Evolutionary conservation across 169 alveolate species (phyloP), one percentile per base, ranked within the genome.

Genomic region (Eimeria falciformis): DNA sequence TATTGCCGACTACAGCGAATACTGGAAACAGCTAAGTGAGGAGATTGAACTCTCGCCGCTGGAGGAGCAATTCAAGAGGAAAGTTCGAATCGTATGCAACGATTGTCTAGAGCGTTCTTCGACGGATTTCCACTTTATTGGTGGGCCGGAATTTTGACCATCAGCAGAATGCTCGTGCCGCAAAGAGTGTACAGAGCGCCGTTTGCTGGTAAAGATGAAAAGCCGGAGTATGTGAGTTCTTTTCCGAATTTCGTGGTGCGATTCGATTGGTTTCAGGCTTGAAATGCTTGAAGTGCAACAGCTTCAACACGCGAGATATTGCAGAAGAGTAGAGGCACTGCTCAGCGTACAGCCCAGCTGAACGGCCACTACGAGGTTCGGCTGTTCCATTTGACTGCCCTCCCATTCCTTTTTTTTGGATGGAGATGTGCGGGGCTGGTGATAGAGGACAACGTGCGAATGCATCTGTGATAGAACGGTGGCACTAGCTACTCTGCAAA

Each of bases 11-110:
- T 71, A 87, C 65, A 58, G 68, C 23, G 58, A 7, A 6, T n/a
- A 71, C n/a, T 87, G 92, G 92, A 27, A 53, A 45, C 85, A 73
- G 68, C 66, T 87, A 12, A 81, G 81, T 33, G 92, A 87, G 14
- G 86, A 87, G 33, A 81, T 86, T 0, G 92, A 21, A 29, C 47
- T 83, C 17, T 68, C 92, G 47, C 92, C 92, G 45, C 4, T 86
- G 75, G 84, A 77, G 14, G 75, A 86, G 5, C 71, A 86, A 17
- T 14, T 86, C 43, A 40, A 37, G 55, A 43, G 92, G 14, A 86
- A 69, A 69, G 92, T 66, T 6, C 27, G 56, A 3, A 33, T 58
- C 9, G 78, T 29, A 1, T 86, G 92, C 73, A 86, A 86, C 85
- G 92, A 86, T 37, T 86, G 92, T 56, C 71, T 23, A 5, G 85